A percentile compares a stretch with the other conserved stretches of the same genome.
phyloP scores from a whole-genome alignment of 2,329 filamentous ascomycete species.

The Aphanoascus verrucosus region DNA sequence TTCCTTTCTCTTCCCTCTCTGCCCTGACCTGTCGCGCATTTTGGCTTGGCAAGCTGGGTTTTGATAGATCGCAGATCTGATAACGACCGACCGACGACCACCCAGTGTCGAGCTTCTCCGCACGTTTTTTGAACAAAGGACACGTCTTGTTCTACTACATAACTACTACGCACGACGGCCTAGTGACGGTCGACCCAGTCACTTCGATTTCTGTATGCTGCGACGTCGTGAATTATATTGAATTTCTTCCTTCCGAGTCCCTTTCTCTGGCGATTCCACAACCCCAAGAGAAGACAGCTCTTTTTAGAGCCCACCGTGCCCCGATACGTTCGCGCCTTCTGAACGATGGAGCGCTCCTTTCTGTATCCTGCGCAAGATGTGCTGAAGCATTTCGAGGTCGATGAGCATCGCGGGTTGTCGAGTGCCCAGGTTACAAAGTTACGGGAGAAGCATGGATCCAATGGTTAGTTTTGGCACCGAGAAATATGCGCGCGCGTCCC shows the following conservation, averaged over 20 bases:
- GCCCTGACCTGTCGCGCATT: background rate
- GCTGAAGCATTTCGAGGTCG: conserved; percentile 43
- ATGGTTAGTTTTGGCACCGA: conserved; percentile 37
- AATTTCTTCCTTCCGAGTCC: background rate
- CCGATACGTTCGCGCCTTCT: background rate
- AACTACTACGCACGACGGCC: too few relatives aligned
- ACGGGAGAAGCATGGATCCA: conserved; percentile 43
- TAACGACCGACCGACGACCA: too few relatives aligned
- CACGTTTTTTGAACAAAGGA: too few relatives aligned
- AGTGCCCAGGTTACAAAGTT: conserved; percentile 38
- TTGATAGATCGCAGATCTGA: too few relatives aligned
- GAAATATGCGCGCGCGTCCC: conserved; percentile 5
- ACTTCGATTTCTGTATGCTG: background rate
- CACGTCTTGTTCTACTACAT: too few relatives aligned
- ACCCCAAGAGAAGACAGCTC: background rate
- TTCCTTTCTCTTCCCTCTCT: background rate
- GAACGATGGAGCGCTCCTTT: conserved; percentile 45
- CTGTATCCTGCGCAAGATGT: conserved; percentile 40
- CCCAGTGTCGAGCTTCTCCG: background rate
- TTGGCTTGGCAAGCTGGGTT: background rate
- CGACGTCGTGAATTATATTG: background rate
- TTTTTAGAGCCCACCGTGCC: background rate
- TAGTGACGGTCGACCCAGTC: background rate
- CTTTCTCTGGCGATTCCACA: too few relatives aligned
- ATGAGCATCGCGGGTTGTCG: conserved; percentile 42